Base-by-base conservation (phyloP, 176 grass and related monocot genomes). In the Eragrostis nindensis region DNA sequence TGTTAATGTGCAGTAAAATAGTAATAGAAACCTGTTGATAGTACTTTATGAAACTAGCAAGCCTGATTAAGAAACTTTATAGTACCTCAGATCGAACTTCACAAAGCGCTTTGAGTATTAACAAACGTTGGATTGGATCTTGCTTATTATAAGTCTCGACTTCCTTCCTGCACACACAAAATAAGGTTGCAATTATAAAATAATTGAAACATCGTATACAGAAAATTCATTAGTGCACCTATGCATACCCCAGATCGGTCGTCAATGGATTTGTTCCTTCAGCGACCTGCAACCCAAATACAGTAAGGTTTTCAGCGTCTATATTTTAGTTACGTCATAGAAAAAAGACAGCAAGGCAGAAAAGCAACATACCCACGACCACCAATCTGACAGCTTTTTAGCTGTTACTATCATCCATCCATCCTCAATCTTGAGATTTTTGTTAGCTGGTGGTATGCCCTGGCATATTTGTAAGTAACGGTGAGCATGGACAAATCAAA, bases 81-180 rank as follows among this genome's bases (percentile, higher is more conserved):
- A 63, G 69, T 91, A 98, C 95, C 82, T 98, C 92, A 29, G 78
- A 87, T 55, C 92, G 90, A 77, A 98, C 90, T 84, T 98, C 95
- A 81, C 95, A 98, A 6, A 98, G 70, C 2, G 95, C 95, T 89
- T 95, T 98, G 32, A 98, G 81, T 74, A 98, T 88, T 68, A 91
- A 54, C 84, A 98, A 79, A 62, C 95, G 90, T 26, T 68, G 83
- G 36, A 86, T 59, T 66, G 92, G 92, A 89, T 93, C 83, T 73
- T 84, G 88, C 70, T 93, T 59, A 70, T 82, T 90, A 74, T 95
- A 98, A 0, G n/a, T 85, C 49, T 80, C 81, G 3, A 87, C 81
- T 81, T 93, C 95, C 22, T 91, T 86, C 76, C 95, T 98, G 87
- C 30, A 76, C 25, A 81, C 7, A 47, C n/a, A 81, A 90, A 66